Evolutionary conservation across 148 eudicot species (phyloP).

Genomic region (Chenopodium berlandieri): DNA sequence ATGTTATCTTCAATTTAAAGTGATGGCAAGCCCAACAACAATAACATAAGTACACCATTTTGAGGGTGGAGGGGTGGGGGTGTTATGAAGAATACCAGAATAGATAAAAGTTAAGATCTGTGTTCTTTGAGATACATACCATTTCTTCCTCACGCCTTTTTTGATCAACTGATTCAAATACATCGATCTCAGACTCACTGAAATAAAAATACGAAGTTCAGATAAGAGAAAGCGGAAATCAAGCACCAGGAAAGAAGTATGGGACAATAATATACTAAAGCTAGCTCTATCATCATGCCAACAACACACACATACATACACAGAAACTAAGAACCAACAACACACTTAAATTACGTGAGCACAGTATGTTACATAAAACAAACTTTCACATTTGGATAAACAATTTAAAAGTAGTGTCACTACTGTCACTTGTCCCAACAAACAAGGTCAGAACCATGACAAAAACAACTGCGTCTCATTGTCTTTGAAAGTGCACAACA

Average conservation of each 20-base stretch:
- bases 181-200: constrained; percentile 92
- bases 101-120: neutral
- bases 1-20: constrained; percentile 50
- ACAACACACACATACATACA: no score
- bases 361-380: no score
- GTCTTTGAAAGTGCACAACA: no score
- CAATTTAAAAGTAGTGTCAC: no score
- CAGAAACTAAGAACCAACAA: no score
- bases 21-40: constrained; percentile 8
- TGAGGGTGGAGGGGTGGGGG: neutral
- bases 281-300: neutral
- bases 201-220: constrained; percentile 10
- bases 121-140: constrained; percentile 38
- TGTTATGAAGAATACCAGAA: neutral
- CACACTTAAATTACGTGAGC: no score
- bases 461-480: no score
- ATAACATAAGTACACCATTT: neutral
- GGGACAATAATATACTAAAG: neutral
- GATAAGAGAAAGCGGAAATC: neutral
- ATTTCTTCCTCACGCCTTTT: constrained; percentile 76
- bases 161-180: constrained; percentile 86
- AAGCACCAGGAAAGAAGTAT: neutral
- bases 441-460: no score
- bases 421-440: no score
- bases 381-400: no score